phyloP scores from a whole-genome alignment of 148 eudicot genomes.

The Simmondsia chinensis region DNA sequence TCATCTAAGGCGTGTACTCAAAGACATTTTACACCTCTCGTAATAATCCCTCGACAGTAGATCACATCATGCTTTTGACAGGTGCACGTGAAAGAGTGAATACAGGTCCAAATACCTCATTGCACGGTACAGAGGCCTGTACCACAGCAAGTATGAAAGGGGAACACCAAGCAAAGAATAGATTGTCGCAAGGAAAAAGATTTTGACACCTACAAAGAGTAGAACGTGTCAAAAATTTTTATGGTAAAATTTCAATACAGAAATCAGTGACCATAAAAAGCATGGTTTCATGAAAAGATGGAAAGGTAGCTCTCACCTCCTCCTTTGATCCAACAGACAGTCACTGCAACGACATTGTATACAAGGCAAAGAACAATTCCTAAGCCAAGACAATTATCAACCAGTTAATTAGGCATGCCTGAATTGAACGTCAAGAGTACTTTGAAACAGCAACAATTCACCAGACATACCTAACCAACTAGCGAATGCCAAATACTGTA shows the following conservation, averaged over 20 bases:
- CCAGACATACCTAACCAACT: constrained; percentile 44
- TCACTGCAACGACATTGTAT: constrained; percentile 72
- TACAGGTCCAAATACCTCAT: constrained; percentile 57
- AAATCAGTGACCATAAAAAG: too few relatives aligned
- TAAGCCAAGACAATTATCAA: constrained; percentile 20
- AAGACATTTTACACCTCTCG: too few relatives aligned
- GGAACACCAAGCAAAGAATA: constrained; percentile 83
- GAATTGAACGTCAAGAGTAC: too few relatives aligned
- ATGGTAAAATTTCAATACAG: background rate
- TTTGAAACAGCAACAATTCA: too few relatives aligned
- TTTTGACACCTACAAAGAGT: constrained; percentile 58
- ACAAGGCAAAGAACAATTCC: constrained; percentile 78
- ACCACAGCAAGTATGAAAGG: constrained; percentile 83
- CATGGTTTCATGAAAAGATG: background rate
- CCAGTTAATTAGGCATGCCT: too few relatives aligned
- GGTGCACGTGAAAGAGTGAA: background rate
- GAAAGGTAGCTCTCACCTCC: constrained; percentile 49
- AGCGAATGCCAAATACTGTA: constrained; percentile 51
- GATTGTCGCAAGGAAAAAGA: constrained; percentile 78
- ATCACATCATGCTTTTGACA: too few relatives aligned
- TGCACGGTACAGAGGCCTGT: constrained; percentile 92
- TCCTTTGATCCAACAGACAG: constrained; percentile 74
- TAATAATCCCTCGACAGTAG: too few relatives aligned
- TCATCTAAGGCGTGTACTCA: too few relatives aligned
- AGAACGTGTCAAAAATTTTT: constrained; percentile 12